phyloP scores from a whole-genome alignment of 2,329 filamentous ascomycete species.

The Colletotrichum limetticola region DNA sequence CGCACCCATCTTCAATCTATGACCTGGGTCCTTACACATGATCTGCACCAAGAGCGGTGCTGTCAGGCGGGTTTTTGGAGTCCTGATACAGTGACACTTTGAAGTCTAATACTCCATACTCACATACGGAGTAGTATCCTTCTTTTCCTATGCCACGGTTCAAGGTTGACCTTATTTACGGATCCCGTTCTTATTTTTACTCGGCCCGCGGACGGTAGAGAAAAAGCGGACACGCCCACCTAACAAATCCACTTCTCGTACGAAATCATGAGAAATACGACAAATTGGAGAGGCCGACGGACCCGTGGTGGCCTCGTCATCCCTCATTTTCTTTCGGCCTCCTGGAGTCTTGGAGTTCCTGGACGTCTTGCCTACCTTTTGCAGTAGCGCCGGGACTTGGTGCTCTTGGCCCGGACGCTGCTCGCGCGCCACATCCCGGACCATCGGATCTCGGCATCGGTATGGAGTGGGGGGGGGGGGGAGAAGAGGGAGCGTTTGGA shows the following conservation, averaged over 20 bases:
- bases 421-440: constrained; percentile 28
- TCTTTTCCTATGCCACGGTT: not conserved
- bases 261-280: not conserved
- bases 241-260: not conserved
- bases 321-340: not conserved
- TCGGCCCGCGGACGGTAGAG: not conserved
- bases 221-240: not conserved
- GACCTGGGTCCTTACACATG: not conserved
- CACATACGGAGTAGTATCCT: not conserved
- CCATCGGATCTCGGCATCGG: constrained; percentile 30
- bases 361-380: not conserved
- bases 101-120: too few species aligned
- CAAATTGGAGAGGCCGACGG: not conserved
- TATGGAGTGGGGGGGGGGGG: not conserved
- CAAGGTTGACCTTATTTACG: not conserved
- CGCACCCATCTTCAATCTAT: not conserved
- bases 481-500: constrained; percentile 8
- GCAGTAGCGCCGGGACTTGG: constrained; percentile 15
- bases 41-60: not conserved
- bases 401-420: constrained; percentile 16
- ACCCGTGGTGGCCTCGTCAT: constrained; percentile 20
- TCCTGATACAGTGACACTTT: not conserved
- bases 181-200: not conserved
- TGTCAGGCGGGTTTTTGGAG: not conserved
- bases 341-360: not conserved